phyloP scores from a whole-genome alignment of 1,284 basidiomycete genomes.

The Ceratobasidium sp. region DNA sequence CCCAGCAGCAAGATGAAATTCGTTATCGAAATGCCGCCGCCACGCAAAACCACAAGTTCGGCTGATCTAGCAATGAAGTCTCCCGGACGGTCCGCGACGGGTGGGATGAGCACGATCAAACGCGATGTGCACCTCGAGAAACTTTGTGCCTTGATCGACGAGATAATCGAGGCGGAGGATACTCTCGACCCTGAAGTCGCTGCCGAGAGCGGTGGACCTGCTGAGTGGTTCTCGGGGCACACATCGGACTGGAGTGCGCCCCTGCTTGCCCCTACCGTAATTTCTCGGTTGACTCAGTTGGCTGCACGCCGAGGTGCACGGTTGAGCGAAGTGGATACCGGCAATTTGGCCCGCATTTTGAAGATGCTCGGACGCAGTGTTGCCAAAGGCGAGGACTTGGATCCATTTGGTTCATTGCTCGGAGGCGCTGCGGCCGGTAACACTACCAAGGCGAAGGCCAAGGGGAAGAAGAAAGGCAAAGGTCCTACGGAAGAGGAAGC shows the following conservation, averaged over 20 bases:
- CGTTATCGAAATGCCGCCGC: conserved; percentile 32
- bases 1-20: conserved; percentile 29
- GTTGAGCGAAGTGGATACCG: conserved; percentile 72
- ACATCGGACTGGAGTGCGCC: conserved; percentile 69
- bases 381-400: conserved; percentile 73
- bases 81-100: conserved; percentile 19
- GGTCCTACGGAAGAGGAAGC: conserved; percentile 46
- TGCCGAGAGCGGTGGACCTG: conserved; percentile 48
- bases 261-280: conserved; percentile 66
- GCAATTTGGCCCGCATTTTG: conserved; percentile 70
- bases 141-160: conserved; percentile 76
- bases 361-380: conserved; percentile 82
- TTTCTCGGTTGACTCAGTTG: conserved; percentile 74
- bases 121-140: conserved; percentile 72
- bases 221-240: conserved; percentile 72
- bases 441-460: conserved; percentile 56
- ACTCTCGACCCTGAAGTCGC: conserved; percentile 73
- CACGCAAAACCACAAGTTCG: conserved; percentile 62
- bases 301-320: conserved; percentile 58
- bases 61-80: conserved; percentile 78
- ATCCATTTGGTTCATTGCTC: conserved; percentile 65
- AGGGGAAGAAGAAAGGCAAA: conserved; percentile 52
- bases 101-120: conserved; percentile 44
- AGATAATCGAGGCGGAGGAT: conserved; percentile 91
- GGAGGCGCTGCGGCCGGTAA: conserved; percentile 52